A percentile compares a stretch with the other conserved stretches of the same genome.
Conservation (phyloP, 2,329 filamentous ascomycete genomes). For the Penicillium sp. region DNA sequence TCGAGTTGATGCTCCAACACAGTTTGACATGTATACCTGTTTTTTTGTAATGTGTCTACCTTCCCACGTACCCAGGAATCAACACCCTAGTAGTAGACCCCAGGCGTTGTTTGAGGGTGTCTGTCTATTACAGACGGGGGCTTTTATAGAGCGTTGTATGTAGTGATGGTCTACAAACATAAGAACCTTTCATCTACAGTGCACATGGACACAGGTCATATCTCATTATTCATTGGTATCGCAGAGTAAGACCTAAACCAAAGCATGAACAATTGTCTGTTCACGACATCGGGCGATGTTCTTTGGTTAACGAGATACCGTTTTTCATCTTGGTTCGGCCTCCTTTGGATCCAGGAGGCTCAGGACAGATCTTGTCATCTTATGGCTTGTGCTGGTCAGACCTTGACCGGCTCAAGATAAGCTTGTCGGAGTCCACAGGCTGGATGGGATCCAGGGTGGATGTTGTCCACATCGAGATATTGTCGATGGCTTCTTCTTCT, state of each 20-base stretch:
- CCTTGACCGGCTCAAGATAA: constrained; percentile 12
- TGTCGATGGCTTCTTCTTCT: constrained; percentile 9
- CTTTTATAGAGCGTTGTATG: not conserved
- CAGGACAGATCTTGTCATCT: constrained; percentile 10
- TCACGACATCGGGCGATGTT: constrained; percentile 11
- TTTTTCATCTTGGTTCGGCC: not conserved
- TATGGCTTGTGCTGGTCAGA: constrained; percentile 10
- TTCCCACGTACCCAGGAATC: too few species aligned
- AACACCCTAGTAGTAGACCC: not conserved
- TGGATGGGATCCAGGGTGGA: constrained; percentile 11
- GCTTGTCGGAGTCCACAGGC: constrained; percentile 13
- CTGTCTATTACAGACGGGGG: not conserved
- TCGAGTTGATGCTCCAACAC: not conserved
- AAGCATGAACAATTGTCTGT: not conserved
- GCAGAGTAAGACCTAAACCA: constrained; percentile 13
- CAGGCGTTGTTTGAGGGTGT: too few species aligned
- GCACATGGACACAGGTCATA: constrained; percentile 10
- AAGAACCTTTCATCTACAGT: not conserved
- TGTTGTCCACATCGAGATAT: constrained; percentile 14
- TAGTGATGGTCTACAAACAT: not conserved
- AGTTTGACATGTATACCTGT: not conserved
- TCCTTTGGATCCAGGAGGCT: not conserved
- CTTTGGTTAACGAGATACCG: constrained; percentile 8
- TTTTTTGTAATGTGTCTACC: not conserved
- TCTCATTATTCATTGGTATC: constrained; percentile 21